phyloP scores from a whole-genome alignment of 768 basidiomycete species.

The Guyanaporus albipodus region DNA sequence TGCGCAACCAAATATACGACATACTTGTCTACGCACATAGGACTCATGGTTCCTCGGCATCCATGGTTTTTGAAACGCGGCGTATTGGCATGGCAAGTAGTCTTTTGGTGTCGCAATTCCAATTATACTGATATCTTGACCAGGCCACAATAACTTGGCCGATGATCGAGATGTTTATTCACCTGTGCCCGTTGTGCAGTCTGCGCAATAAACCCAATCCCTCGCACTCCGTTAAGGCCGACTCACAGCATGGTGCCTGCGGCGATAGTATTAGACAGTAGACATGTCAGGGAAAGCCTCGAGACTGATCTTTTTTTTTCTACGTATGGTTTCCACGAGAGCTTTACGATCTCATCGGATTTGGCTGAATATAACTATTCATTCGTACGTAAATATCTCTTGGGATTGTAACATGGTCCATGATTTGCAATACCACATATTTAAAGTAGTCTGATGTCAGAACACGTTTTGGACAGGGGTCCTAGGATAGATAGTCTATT shows the following conservation, averaged over 20 bases:
- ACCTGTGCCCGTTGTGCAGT: slow-evolving; percentile 55
- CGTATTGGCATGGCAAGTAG: slow-evolving; percentile 57
- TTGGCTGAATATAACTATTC: slow-evolving; percentile 11
- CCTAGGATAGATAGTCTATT: background rate
- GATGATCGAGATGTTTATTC: slow-evolving; percentile 65
- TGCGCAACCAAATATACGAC: slow-evolving; percentile 65
- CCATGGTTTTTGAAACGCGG: slow-evolving; percentile 54
- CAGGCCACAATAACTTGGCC: slow-evolving; percentile 70
- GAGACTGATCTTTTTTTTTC: background rate
- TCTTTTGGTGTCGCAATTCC: background rate
- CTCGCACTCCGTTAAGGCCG: slow-evolving; percentile 19
- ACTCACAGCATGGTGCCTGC: slow-evolving; percentile 11
- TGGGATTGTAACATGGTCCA: slow-evolving; percentile 1
- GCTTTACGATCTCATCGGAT: background rate
- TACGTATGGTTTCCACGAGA: background rate
- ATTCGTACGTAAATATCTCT: slow-evolving; percentile 12
- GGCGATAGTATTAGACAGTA: slow-evolving; percentile 23
- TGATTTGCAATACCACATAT: slow-evolving; percentile 11
- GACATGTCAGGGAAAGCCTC: background rate
- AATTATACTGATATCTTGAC: slow-evolving; percentile 4
- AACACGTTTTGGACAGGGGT: background rate
- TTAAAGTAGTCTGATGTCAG: slow-evolving; percentile 1
- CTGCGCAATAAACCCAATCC: slow-evolving; percentile 36
- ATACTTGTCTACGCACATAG: slow-evolving; percentile 64
- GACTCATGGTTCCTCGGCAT: slow-evolving; percentile 48